phyloP scores from a whole-genome alignment of 257 asterid genomes.

The Ballota nigra region DNA sequence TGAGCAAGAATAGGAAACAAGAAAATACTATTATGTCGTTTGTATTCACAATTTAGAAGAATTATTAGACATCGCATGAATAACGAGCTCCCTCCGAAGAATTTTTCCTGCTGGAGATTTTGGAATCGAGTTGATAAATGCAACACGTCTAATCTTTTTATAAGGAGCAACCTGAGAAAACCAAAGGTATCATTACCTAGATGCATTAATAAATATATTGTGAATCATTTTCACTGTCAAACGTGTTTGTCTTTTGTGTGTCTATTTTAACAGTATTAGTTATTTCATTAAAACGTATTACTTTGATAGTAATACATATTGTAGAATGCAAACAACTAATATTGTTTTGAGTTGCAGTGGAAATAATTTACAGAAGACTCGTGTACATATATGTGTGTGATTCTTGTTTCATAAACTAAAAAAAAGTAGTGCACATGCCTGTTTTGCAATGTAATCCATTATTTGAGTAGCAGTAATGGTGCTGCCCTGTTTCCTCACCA shows the following conservation, averaged over 20 bases:
- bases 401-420: not conserved
- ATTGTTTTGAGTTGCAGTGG: no score
- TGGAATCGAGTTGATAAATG: conserved; percentile 66
- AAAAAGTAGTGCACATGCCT: conserved; percentile 41
- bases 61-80: conserved; percentile 39
- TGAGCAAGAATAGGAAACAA: not conserved
- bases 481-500: conserved; percentile 78
- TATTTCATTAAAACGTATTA: no score
- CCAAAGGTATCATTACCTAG: no score
- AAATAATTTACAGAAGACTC: no score
- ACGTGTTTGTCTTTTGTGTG: no score
- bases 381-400: no score
- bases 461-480: conserved; percentile 57
- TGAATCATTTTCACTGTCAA: no score
- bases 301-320: no score
- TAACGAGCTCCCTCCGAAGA: conserved; percentile 66
- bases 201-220: no score
- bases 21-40: not conserved
- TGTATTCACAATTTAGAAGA: conserved; percentile 52
- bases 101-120: conserved; percentile 87
- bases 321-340: no score
- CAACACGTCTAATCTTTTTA: conserved; percentile 70
- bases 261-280: no score
- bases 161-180: conserved; percentile 70
- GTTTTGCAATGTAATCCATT: conserved; percentile 61